Conservation (phyloP, 345 rosid genomes). For the Fremontodendron californicum region DNA sequence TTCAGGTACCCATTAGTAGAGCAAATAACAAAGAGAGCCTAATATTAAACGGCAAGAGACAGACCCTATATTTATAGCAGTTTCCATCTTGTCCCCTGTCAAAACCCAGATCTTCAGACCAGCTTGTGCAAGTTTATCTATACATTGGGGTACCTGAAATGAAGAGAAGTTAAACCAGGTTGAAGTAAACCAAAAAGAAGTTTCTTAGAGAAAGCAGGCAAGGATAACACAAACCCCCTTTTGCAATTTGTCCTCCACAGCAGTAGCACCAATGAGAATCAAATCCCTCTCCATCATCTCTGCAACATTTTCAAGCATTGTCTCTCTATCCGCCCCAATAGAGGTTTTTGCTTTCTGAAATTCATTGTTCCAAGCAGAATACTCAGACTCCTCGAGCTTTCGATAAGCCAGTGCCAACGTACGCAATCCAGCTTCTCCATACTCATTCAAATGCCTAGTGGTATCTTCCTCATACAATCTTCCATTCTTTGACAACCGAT, state of each 20-base stretch:
- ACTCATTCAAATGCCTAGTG: conserved; percentile 74
- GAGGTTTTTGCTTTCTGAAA: conserved; percentile 79
- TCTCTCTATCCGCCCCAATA: conserved; percentile 74
- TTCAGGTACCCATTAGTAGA: conserved; percentile 11
- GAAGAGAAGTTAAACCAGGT: conserved; percentile 18
- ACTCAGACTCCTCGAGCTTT: conserved; percentile 74
- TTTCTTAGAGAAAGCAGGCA: not conserved
- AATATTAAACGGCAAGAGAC: conserved; percentile 18
- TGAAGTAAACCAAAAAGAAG: conserved; percentile 15
- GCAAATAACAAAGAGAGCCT: conserved; percentile 14
- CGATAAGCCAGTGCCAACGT: conserved; percentile 79
- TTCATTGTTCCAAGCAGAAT: conserved; percentile 71
- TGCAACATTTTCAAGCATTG: conserved; percentile 60
- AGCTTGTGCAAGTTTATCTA: conserved; percentile 96
- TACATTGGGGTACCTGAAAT: conserved; percentile 87
- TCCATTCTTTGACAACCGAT: conserved; percentile 80
- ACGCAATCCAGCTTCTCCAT: conserved; percentile 92
- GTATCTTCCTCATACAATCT: conserved; percentile 58
- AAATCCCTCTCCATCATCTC: conserved; percentile 86
- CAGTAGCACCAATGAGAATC: conserved; percentile 92
- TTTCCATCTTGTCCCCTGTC: conserved; percentile 99
- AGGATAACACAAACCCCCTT: conserved; percentile 59
- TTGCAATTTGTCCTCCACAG: conserved; percentile 97
- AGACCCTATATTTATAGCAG: conserved; percentile 97
- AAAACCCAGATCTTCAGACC: conserved; percentile 96